Evolutionary conservation across 257 asterid species (phyloP).

Genomic region (Phtheirospermum japonicum): DNA sequence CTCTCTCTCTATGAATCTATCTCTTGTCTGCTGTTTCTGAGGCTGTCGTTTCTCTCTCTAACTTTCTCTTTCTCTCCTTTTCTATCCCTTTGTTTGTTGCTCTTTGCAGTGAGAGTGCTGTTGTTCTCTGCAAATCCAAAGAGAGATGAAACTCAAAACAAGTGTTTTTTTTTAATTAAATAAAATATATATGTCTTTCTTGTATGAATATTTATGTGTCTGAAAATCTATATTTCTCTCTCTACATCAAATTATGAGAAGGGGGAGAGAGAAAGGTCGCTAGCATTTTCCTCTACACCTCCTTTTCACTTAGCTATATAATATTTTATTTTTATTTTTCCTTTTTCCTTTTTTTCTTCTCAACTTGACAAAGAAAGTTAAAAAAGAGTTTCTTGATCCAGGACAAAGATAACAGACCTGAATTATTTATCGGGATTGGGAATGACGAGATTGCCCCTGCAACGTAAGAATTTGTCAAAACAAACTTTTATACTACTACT

Average conservation of each 20-base stretch:
- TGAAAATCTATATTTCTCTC: slow-evolving; percentile 27
- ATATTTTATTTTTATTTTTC: slow-evolving; percentile 6
- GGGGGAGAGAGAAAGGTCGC: slow-evolving; percentile 42
- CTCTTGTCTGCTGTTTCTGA: slow-evolving; percentile 45
- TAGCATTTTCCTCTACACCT: slow-evolving; percentile 42
- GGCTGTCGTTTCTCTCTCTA: slow-evolving; percentile 45
- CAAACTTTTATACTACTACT: too few species aligned
- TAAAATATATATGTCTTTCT: slow-evolving; percentile 28
- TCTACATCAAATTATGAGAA: slow-evolving; percentile 31
- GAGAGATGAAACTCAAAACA: slow-evolving; percentile 39
- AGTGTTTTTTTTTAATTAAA: slow-evolving; percentile 32
- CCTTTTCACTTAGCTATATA: slow-evolving; percentile 34
- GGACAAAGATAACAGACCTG: slow-evolving; percentile 49
- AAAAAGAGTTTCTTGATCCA: slow-evolving; percentile 38
- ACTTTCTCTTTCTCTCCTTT: slow-evolving; percentile 28
- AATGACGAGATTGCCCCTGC: slow-evolving; percentile 41
- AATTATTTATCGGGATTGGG: slow-evolving; percentile 31
- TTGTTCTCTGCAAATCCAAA: slow-evolving; percentile 69
- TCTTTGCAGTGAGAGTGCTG: slow-evolving; percentile 42
- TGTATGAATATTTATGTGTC: slow-evolving; percentile 32
- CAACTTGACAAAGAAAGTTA: slow-evolving; percentile 44
- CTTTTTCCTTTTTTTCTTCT: slow-evolving; percentile 26
- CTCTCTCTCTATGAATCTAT: slow-evolving; percentile 31
- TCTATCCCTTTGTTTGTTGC: slow-evolving; percentile 35
- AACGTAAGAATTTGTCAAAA: slow-evolving; percentile 7